Conservation (phyloP, 306 rosid genomes). For the Gleditsia sinensis region DNA sequence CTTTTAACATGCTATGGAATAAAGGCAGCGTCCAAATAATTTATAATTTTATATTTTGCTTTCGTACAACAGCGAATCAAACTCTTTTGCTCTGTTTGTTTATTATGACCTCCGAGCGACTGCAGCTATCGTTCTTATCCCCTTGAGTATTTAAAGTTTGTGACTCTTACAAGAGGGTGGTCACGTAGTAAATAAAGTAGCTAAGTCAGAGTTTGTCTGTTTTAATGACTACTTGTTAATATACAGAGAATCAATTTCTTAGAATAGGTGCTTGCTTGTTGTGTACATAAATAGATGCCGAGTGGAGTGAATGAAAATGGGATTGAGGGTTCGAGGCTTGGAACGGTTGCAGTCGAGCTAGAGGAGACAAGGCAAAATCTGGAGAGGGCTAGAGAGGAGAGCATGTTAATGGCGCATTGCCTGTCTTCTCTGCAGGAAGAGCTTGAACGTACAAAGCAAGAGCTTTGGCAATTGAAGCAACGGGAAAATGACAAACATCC, state of each 20-base stretch:
- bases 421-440: constrained; percentile 73
- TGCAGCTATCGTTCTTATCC: neutral
- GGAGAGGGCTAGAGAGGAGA: constrained; percentile 71
- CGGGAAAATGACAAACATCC: constrained; percentile 46
- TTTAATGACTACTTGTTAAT: neutral
- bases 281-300: constrained; percentile 40
- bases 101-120: neutral
- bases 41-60: neutral
- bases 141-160: no score
- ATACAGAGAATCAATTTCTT: no score
- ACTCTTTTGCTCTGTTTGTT: neutral
- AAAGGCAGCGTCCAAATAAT: constrained; percentile 29
- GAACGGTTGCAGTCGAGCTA: constrained; percentile 65
- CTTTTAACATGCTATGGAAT: constrained; percentile 38
- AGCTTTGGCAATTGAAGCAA: constrained; percentile 60
- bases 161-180: no score
- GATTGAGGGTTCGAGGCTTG: constrained; percentile 41
- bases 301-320: constrained; percentile 46
- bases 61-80: neutral
- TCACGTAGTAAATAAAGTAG: no score
- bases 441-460: constrained; percentile 68
- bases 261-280: no score
- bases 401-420: constrained; percentile 74
- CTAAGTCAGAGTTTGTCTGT: no score
- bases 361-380: constrained; percentile 74